Percentiles rank a stretch among this genome's conserved stretches.
Conservation (phyloP, 2,329 filamentous ascomycete genomes). For the Trichoderma brevicompactum region DNA sequence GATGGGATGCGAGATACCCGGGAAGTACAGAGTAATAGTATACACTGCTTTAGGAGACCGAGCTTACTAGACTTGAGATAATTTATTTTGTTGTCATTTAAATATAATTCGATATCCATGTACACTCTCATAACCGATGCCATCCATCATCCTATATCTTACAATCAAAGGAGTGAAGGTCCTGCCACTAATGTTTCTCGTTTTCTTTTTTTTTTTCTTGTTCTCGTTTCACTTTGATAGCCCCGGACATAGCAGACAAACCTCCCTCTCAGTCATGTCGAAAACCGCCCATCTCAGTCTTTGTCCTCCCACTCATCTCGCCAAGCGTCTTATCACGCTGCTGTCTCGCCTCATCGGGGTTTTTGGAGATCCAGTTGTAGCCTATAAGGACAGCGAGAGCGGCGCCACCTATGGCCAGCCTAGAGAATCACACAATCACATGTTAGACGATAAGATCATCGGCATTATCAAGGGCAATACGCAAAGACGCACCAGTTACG, state of each 20-base stretch:
- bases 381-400: slow-evolving; percentile 36
- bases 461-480: too few species aligned
- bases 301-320: slow-evolving; percentile 41
- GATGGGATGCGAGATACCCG: slow-evolving; percentile 11
- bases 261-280: slow-evolving; percentile 35
- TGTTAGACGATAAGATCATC: not conserved
- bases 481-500: slow-evolving; percentile 40
- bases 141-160: not conserved
- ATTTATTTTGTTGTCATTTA: too few species aligned
- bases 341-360: slow-evolving; percentile 29
- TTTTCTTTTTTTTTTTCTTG: not conserved
- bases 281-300: slow-evolving; percentile 39
- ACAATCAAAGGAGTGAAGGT: slow-evolving; percentile 4
- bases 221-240: not conserved
- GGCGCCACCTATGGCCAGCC: slow-evolving; percentile 39
- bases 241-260: slow-evolving; percentile 19
- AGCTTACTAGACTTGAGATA: not conserved
- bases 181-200: not conserved
- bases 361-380: slow-evolving; percentile 38
- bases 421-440: slow-evolving; percentile 20
- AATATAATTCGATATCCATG: slow-evolving; percentile 7
- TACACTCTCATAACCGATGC: not conserved
- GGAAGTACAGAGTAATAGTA: not conserved
- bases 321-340: slow-evolving; percentile 33
- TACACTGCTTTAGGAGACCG: not conserved